Evolutionary conservation across 768 basidiomycete genomes (phyloP), one percentile per base, ranked within the genome.

Genomic region (Agrocybe pediades): DNA sequence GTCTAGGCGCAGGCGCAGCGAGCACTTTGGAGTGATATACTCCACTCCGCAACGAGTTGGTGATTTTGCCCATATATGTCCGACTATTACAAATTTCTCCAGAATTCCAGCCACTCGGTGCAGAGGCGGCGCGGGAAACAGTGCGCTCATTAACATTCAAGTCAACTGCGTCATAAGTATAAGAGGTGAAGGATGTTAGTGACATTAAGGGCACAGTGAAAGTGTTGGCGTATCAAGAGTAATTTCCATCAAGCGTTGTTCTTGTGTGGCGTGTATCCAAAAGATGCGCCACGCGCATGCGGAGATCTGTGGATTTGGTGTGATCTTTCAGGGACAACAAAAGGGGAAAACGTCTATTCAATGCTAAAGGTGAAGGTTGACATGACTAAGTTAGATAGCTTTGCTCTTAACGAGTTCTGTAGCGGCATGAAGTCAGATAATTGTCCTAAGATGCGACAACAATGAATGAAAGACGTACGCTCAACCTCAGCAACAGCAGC

Each of bases 401-500:
- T 50, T 50, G 49, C 49, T 50, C 49, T 50, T 50, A 41, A 50
- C 49, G 20, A 50, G 49, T 50, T 50, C 51, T 45, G 26, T 27
- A 39, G 21, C 44, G 16, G 26, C n/a, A 17, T n/a, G 19, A 20
- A 45, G 43, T 30, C 19, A 24, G 23, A 29, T 21, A 11, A 21
- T 11, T n/a, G 24, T 9, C 8, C 9, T 23, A 40, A 36, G 20
- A 23, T 7, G 11, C 29, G 25, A 52, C 19, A 6, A 25, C 2
- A 17, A 42, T 13, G 23, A 16, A 17, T 17, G 33, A 46, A 27
- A 23, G 23, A 36, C 43, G 11, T 30, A 45, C 51, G 51, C 26
- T 52, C 43, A 52, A 45, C 23, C 43, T 52, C 51, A 50, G 82
- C 77, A 53, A 98, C 80, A 54, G 96, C 92, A 58, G 80, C 80